These are phyloP conservation scores for Cladosporium austrohemisphaericum DNA, from an alignment of 2,329 filamentous ascomycete genomes.

Conservation along the genomic window DNA sequence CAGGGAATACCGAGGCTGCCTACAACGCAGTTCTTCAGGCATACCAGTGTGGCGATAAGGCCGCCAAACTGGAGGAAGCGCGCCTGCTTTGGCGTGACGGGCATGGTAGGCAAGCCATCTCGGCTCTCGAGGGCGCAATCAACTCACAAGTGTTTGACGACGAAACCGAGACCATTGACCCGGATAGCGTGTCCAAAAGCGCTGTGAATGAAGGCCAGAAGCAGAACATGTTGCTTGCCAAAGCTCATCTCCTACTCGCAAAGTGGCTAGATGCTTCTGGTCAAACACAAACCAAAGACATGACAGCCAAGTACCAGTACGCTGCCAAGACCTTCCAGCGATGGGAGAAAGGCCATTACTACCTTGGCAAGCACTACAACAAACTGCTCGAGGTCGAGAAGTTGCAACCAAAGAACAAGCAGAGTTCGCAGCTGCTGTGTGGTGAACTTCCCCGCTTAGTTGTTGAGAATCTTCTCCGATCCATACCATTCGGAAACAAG, in stretches of 20 bases:
- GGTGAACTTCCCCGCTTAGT: conserved; percentile 85
- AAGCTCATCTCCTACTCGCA: conserved; percentile 82
- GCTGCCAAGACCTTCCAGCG: conserved; percentile 65
- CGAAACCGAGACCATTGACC: conserved; percentile 15
- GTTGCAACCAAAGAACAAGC: conserved; percentile 68
- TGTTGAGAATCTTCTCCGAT: conserved; percentile 88
- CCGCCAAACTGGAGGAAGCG: conserved; percentile 90
- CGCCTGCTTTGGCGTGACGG: conserved; percentile 90
- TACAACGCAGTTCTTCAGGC: conserved; percentile 93
- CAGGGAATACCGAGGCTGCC: conserved; percentile 76
- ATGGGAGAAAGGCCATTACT: conserved; percentile 98
- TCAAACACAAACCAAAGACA: conserved; percentile 77
- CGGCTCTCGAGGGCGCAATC: conserved; percentile 83
- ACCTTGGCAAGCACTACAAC: conserved; percentile 94
- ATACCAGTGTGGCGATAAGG: conserved; percentile 75
- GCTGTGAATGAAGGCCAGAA: conserved; percentile 31
- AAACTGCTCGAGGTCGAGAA: conserved; percentile 91
- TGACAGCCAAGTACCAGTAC: conserved; percentile 77
- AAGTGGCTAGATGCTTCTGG: conserved; percentile 97
- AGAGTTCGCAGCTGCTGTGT: conserved; percentile 55
- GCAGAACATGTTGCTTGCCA: conserved; percentile 62
- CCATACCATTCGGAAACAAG: conserved; percentile 83
- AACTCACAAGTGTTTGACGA: conserved; percentile 67
- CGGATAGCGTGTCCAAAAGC: background rate
- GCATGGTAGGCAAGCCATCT: conserved; percentile 90